These are phyloP conservation scores for Podospora conica DNA, from an alignment of 495 filamentous ascomycete species.

Conservation along the genomic window DNA sequence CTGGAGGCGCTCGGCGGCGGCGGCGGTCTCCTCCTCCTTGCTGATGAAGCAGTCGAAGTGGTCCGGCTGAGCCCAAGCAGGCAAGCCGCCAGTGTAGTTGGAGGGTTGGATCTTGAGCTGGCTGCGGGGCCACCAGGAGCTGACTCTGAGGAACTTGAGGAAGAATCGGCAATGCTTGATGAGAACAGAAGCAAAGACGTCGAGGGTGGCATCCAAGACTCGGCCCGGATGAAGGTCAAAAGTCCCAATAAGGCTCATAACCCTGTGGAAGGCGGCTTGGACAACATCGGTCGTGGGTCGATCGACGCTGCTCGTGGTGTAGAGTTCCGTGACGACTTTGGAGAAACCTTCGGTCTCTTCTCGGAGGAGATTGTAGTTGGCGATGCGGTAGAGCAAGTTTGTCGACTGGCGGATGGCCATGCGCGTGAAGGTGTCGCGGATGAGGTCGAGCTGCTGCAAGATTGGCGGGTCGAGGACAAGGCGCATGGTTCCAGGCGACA, in stretches of 20 bases:
- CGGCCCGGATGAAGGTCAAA: constrained; percentile 67
- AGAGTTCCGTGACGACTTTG: constrained; percentile 57
- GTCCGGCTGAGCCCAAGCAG: constrained; percentile 73
- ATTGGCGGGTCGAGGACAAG: constrained; percentile 71
- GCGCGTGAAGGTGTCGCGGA: constrained; percentile 76
- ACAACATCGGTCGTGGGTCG: constrained; percentile 42
- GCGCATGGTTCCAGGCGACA: constrained; percentile 69
- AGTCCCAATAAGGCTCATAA: constrained; percentile 63
- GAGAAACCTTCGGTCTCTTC: constrained; percentile 95
- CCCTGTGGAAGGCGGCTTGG: constrained; percentile 45
- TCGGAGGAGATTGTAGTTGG: constrained; percentile 90
- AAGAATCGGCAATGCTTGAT: constrained; percentile 71
- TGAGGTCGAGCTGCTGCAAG: constrained; percentile 66
- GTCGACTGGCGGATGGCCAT: constrained; percentile 84
- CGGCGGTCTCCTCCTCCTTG: constrained; percentile 58
- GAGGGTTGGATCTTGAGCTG: constrained; percentile 29
- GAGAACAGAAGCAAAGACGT: constrained; percentile 39
- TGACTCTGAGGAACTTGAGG: constrained; percentile 79
- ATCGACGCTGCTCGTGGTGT: constrained; percentile 51
- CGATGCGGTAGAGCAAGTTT: constrained; percentile 86
- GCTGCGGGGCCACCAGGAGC: constrained; percentile 93
- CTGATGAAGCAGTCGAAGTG: constrained; percentile 49
- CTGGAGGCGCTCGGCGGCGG: constrained; percentile 43
- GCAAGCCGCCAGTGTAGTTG: constrained; percentile 51
- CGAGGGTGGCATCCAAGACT: constrained; percentile 77